Evolutionary conservation across 257 asterid genomes (phyloP), one percentile per base, ranked within the genome.

Genomic region (Parsonsia alboflavescens): DNA sequence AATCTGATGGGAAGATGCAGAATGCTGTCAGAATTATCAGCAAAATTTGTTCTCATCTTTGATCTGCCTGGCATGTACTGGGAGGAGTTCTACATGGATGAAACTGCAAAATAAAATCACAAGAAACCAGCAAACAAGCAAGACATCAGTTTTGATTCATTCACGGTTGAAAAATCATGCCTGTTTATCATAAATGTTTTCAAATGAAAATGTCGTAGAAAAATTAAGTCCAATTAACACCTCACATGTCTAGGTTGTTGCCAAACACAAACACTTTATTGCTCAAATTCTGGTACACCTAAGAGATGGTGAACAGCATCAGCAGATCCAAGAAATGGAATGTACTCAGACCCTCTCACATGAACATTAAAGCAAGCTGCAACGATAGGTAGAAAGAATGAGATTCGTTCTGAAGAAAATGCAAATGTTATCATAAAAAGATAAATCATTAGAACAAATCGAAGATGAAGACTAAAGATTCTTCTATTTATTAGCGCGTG

Each of bases 351-450:
- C 68, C 97, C 97, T 84, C 99, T 87, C 21, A 94, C 97, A 80
- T 92, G 98, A 75, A 94, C 99, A 49, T 93, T 82, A 68, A 79
- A 92, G 91, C 98, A 92, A 77, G 99, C 99, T 93, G 97, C 86
- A 86, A 13, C 80, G n/a, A 82, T 39, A 68, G 62, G 46, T 72
- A 77, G 44, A 13, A 49, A 10, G 49, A 22, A 24, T 62, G 63
- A 53, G 52, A 33, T 53, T 41, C 50, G 6, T 44, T 45, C 56
- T 12, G 30, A 16, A 5, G 59, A 21, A 58, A 48, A 48, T 48
- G 45, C 6, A 52, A 57, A 7, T 41, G 28, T 21, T 1, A 62
- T 26, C 71, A 48, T 11, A 48, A 73, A 42, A 42, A 42, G 9
- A 42, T 5, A 42, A 42, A 42, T 42, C 7, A 42, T 5, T 7